phyloP scores from a whole-genome alignment of 1,284 basidiomycete species.

The Lentinula novae-zelandiae region DNA sequence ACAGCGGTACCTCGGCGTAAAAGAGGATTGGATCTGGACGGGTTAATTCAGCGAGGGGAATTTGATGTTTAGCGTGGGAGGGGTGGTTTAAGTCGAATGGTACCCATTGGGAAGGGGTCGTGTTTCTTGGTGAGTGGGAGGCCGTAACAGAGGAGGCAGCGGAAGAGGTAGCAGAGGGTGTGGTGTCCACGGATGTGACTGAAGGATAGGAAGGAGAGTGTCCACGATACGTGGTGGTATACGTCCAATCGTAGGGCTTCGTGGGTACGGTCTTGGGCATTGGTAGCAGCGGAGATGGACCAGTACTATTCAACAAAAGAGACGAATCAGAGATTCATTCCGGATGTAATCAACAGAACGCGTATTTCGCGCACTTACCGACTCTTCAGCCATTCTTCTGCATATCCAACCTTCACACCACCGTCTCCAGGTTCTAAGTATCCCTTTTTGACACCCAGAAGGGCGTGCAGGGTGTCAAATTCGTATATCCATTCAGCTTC shows the following conservation, averaged over 20 bases:
- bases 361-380: conserved; percentile 46
- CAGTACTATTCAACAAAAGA: conserved; percentile 43
- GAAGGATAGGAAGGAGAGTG: conserved; percentile 28
- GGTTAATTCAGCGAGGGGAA: conserved; percentile 82
- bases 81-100: conserved; percentile 39
- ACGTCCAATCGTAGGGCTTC: conserved; percentile 98
- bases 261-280: conserved; percentile 73
- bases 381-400: conserved; percentile 90
- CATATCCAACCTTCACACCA: conserved; percentile 91
- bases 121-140: conserved; percentile 8
- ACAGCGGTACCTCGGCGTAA: conserved; percentile 90
- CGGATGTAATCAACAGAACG: not conserved
- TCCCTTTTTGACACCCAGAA: conserved; percentile 75
- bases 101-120: conserved; percentile 35
- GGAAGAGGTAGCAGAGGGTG: not conserved
- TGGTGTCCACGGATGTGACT: not conserved
- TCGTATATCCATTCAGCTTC: conserved; percentile 47
- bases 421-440: conserved; percentile 78
- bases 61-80: conserved; percentile 44
- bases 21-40: conserved; percentile 92
- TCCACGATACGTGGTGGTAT: conserved; percentile 86
- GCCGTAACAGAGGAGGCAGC: not conserved
- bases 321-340: not conserved
- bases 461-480: conserved; percentile 70
- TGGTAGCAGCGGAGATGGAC: conserved; percentile 57